phyloP scores from a whole-genome alignment of 2,329 filamentous ascomycete genomes.

The Penicillium sp. region DNA sequence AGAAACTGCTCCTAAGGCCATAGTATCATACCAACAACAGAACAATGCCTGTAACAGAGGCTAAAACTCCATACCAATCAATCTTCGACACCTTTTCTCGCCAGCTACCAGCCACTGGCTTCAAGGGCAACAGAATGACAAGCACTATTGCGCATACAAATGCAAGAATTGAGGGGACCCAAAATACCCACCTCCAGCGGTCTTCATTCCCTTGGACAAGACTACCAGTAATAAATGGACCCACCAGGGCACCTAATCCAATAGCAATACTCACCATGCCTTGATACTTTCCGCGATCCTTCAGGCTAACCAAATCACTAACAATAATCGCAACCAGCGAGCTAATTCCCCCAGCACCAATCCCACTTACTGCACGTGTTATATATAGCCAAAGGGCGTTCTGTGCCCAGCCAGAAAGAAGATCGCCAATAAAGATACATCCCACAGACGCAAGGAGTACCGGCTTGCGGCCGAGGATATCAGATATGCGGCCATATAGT shows the following conservation, averaged over 20 bases:
- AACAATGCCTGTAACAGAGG: constrained; percentile 5
- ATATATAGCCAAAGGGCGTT: constrained; percentile 9
- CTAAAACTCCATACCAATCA: constrained; percentile 7
- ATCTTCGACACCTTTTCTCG: constrained; percentile 2
- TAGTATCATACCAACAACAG: constrained; percentile 11
- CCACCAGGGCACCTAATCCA: constrained; percentile 3
- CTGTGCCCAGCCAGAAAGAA: constrained; percentile 7
- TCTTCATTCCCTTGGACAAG: not conserved
- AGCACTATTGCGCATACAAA: not conserved
- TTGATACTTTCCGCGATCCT: constrained; percentile 10
- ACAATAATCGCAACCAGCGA: constrained; percentile 10
- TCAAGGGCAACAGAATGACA: constrained; percentile 5
- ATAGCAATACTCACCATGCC: constrained; percentile 10
- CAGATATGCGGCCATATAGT: constrained; percentile 10
- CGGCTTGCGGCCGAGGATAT: constrained; percentile 10
- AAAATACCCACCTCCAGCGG: constrained; percentile 10
- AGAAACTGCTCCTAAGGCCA: too few species aligned
- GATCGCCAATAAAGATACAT: constrained; percentile 8
- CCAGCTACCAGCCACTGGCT: constrained; percentile 7
- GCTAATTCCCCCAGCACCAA: constrained; percentile 10
- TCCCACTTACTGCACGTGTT: constrained; percentile 3
- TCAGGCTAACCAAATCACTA: constrained; percentile 10
- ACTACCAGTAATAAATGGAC: constrained; percentile 6
- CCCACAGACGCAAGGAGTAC: constrained; percentile 3
- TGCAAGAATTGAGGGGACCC: constrained; percentile 10